phyloP scores from a whole-genome alignment of 306 rosid species.

The Sesbania bispinosa region DNA sequence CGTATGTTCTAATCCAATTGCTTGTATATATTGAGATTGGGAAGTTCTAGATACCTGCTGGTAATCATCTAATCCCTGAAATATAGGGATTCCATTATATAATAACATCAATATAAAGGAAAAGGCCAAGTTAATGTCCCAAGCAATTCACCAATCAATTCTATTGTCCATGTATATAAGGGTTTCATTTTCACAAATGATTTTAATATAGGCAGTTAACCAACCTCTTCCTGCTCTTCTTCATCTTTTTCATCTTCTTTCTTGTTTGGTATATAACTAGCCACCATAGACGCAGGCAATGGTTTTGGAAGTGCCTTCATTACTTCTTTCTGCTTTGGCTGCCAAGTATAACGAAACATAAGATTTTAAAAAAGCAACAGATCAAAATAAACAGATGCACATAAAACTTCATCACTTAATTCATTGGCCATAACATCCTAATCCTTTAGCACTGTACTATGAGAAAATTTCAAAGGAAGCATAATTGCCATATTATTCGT shows the following conservation, averaged over 20 bases:
- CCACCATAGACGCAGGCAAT: conserved; percentile 46
- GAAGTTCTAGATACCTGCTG: neutral
- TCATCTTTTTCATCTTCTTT: conserved; percentile 50
- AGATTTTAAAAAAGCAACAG: neutral
- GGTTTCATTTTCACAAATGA: conserved; percentile 16
- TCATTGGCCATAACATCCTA: neutral
- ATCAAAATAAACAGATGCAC: conserved; percentile 5
- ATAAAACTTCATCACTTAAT: neutral
- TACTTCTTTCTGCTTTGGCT: conserved; percentile 58
- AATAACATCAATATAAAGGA: neutral
- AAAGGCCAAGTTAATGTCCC: neutral
- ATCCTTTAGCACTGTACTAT: neutral
- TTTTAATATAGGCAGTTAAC: conserved; percentile 1
- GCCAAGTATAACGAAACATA: conserved; percentile 29
- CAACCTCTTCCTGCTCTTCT: conserved; percentile 58
- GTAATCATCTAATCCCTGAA: neutral
- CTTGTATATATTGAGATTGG: neutral
- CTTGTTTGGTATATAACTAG: conserved; percentile 33
- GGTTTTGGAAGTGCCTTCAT: conserved; percentile 76
- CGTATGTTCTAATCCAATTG: neutral
- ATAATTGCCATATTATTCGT: neutral
- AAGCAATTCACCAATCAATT: neutral
- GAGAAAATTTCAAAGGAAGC: conserved; percentile 10
- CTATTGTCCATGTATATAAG: neutral
- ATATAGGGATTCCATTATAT: neutral